Conservation (phyloP, 2,329 filamentous ascomycete genomes). For the Paraphoma chrysanthemicola region DNA sequence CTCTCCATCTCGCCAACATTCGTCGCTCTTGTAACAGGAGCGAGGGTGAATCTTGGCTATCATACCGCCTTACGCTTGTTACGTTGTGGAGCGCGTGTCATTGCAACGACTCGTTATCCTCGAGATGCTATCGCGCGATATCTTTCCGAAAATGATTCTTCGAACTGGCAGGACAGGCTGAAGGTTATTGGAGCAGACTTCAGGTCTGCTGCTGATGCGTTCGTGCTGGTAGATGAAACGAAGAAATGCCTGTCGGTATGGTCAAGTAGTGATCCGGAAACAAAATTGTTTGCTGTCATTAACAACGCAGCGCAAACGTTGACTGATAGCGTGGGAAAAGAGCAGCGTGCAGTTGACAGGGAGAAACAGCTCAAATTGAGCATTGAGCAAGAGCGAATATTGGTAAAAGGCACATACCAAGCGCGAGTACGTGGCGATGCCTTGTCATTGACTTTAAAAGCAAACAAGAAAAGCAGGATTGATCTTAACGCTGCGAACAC, state of each 20-base stretch:
- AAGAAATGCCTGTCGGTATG: constrained; percentile 12
- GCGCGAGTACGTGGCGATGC: constrained; percentile 10
- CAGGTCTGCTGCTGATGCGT: constrained; percentile 9
- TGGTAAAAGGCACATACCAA: constrained; percentile 9
- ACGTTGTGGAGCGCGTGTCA: constrained; percentile 16
- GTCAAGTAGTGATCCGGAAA: constrained; percentile 1
- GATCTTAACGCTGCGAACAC: neutral
- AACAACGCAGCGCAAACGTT: constrained; percentile 23
- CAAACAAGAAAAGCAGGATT: neutral
- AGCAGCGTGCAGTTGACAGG: constrained; percentile 3
- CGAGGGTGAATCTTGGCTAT: constrained; percentile 18
- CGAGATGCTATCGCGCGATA: constrained; percentile 14
- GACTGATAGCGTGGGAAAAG: constrained; percentile 16
- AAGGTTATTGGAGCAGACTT: constrained; percentile 13
- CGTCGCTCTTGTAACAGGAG: constrained; percentile 16
- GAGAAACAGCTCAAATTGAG: constrained; percentile 1
- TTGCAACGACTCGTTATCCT: constrained; percentile 14
- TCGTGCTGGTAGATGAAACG: constrained; percentile 9
- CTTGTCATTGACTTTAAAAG: constrained; percentile 1
- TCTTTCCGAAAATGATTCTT: constrained; percentile 6
- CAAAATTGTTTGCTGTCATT: constrained; percentile 7
- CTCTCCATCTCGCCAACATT: constrained; percentile 8
- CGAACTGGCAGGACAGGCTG: constrained; percentile 5
- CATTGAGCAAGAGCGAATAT: neutral
- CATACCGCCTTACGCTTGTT: constrained; percentile 13